Percentiles rank a stretch among this genome's conserved stretches.
phyloP scores from a whole-genome alignment of 1,284 basidiomycete species.

The Puccinia polysora region DNA sequence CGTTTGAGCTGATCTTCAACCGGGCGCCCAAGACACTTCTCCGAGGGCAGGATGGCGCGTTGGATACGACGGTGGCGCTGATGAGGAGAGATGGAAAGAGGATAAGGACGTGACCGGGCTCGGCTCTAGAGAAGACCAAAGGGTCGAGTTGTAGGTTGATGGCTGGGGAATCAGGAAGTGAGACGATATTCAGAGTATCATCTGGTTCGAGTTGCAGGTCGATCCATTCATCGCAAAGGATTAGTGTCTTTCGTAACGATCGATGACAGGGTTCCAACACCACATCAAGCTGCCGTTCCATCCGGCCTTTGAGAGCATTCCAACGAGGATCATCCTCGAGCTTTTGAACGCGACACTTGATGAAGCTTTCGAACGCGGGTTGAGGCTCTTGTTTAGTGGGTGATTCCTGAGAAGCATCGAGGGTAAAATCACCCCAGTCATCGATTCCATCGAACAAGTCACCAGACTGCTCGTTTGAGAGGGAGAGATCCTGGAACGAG shows the following conservation, averaged over 20 bases:
- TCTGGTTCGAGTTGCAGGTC: slow-evolving; percentile 17
- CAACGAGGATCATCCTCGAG: background rate
- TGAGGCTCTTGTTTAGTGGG: background rate
- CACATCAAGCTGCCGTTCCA: slow-evolving; percentile 34
- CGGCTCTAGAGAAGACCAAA: slow-evolving; percentile 40
- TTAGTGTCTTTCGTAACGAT: background rate
- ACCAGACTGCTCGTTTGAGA: background rate
- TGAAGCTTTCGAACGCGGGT: slow-evolving; percentile 5
- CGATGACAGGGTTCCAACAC: background rate
- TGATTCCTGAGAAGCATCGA: slow-evolving; percentile 1
- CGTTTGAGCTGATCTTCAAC: slow-evolving; percentile 49
- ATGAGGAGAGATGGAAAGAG: slow-evolving; percentile 83
- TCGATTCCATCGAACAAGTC: slow-evolving; percentile 26
- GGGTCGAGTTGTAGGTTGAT: slow-evolving; percentile 26
- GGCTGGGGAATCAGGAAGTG: slow-evolving; percentile 22
- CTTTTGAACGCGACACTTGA: slow-evolving; percentile 4
- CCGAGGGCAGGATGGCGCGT: slow-evolving; percentile 71
- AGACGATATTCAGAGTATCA: slow-evolving; percentile 31
- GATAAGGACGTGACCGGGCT: slow-evolving; percentile 59
- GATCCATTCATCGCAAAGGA: slow-evolving; percentile 39
- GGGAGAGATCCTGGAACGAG: background rate
- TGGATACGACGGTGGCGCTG: slow-evolving; percentile 79
- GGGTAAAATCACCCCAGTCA: slow-evolving; percentile 17
- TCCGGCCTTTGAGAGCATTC: slow-evolving; percentile 26
- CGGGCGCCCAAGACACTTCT: slow-evolving; percentile 71